Base-by-base conservation (phyloP, 768 basidiomycete genomes). In the Dioszegia hungarica region DNA sequence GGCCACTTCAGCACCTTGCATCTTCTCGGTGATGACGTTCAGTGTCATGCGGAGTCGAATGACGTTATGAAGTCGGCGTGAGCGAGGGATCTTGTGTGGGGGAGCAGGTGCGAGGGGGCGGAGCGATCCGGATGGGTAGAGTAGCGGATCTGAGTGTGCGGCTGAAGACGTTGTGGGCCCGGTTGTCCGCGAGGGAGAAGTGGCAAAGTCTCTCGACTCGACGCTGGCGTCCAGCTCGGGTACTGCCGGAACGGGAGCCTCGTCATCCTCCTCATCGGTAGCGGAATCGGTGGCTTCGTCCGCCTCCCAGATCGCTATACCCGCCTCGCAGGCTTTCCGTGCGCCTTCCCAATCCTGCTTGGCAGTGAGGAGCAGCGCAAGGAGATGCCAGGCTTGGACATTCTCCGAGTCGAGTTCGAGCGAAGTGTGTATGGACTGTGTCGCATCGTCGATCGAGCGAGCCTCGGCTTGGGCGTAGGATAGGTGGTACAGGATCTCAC, bases 41-140 rank as follows among this genome's bases (percentile, higher is more conserved):
- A 89, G 86, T 0, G 91, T 88, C 82, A 94, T 88, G 28, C 91
- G 81, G 29, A 97, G 75, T 74, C 95, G 88, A 41, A 95, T 78
- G 19, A 87, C 85, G 51, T 86, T 81, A 67, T 88, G 88, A 61
- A 95, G 87, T 11, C 80, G 67, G 36, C 88, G 85, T 20, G 80
- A 78, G 6, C 79, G 77, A 2, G 83, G 82, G 0, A 83, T 79
- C 3, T 61, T 51, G 2, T 83, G 61, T 83, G 84, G 3, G 77
- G 28, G 54, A 11, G 44, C 54, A 14, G 40, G 19, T 5, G 54
- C 24, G 12, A 58, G 36, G 14, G 57, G 60, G 58, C 39, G 24
- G 40, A 56, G 33, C 33, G 25, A n/a, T 40, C 62, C 59, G 17
- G 49, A 53, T 20, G 43, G 34, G n/a, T 25, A 36, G 25, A 66